These are phyloP conservation scores for Mucor racemosus DNA, from an alignment of 371 early-diverging fungal genomes.

Conservation along the genomic window DNA sequence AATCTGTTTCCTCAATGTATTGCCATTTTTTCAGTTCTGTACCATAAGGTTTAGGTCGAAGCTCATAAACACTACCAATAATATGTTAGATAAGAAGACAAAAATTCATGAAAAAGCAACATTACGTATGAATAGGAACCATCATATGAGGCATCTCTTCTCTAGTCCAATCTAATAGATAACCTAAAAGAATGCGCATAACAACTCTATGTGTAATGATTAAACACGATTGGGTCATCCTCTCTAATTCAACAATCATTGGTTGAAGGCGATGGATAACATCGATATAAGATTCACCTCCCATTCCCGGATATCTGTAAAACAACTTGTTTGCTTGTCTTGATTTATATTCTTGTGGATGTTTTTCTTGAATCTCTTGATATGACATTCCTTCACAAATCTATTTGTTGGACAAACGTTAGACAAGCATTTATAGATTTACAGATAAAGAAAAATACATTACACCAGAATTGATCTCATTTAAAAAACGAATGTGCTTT, in stretches of 20 bases:
- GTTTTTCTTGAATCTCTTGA: conserved; percentile 66
- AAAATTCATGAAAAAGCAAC: neutral
- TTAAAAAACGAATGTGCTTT: conserved; percentile 72
- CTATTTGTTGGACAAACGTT: conserved; percentile 16
- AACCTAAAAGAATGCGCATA: conserved; percentile 80
- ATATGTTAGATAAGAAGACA: neutral
- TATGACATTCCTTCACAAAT: conserved; percentile 61
- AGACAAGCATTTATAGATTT: neutral
- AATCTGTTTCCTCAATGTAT: conserved; percentile 58
- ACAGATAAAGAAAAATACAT: neutral
- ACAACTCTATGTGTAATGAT: conserved; percentile 82
- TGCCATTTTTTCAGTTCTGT: conserved; percentile 65
- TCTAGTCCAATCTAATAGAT: conserved; percentile 73
- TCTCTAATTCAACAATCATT: conserved; percentile 84
- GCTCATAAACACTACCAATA: conserved; percentile 46
- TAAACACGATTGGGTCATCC: conserved; percentile 75
- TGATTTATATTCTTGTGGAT: conserved; percentile 72
- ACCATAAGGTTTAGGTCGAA: conserved; percentile 83
- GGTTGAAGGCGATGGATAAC: conserved; percentile 86
- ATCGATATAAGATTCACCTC: conserved; percentile 84
- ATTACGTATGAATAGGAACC: conserved; percentile 59
- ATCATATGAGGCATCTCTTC: conserved; percentile 72
- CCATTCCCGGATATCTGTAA: conserved; percentile 86
- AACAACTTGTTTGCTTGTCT: conserved; percentile 75
- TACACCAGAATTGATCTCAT: conserved; percentile 86